Evolutionary conservation across 176 grass and related monocot species (phyloP), one percentile per base, ranked within the genome.

Genomic region (Aegilops speltoides): DNA sequence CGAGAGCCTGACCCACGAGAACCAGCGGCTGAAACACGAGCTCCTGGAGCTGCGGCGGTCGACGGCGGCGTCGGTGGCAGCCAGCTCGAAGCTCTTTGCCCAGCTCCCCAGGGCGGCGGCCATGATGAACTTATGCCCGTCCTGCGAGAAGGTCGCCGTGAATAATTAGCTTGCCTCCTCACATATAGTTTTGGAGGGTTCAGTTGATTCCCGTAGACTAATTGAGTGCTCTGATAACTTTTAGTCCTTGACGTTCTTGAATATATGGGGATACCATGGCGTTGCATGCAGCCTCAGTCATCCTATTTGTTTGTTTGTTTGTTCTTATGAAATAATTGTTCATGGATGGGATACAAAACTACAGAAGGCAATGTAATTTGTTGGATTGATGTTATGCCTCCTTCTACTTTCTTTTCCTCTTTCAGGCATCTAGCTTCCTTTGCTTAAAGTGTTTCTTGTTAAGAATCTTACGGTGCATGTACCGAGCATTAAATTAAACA

Each of bases 1-100:
- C 75, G 83, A 94, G 70, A 82, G 59, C 85, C 87, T 97, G 16
- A 92, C 85, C 1, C 69, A 83, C 14, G 94, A 97, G 88, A 97
- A 97, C 83, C 79, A 82, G 65, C 90, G 83, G 63, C 89, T 97
- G 25, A 97, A 86, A 76, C 81, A 76, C 36, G 85, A 97, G 65
- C 82, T 94, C 59, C 78, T 69, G 64, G 85, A 90, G 87, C 64
- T 97, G 37, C 85, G 76, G 65, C 72, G 72, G 40, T 78, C 78
- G 12, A 22, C 60, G 71, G 65, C 63, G 14, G 2, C 69, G 16
- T 54, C 38, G 0, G 52, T 68, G 15, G 62, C 19, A 0, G 76
- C 79, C 1, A 14, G 46, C 59, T 62, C 78, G 37, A 64, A 64
- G 1, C 65, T 83, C 77, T 74, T 83, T 79, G 54, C 68, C 3